phyloP scores from a whole-genome alignment of 768 basidiomycete genomes.

The Xanthoconium stramineum region DNA sequence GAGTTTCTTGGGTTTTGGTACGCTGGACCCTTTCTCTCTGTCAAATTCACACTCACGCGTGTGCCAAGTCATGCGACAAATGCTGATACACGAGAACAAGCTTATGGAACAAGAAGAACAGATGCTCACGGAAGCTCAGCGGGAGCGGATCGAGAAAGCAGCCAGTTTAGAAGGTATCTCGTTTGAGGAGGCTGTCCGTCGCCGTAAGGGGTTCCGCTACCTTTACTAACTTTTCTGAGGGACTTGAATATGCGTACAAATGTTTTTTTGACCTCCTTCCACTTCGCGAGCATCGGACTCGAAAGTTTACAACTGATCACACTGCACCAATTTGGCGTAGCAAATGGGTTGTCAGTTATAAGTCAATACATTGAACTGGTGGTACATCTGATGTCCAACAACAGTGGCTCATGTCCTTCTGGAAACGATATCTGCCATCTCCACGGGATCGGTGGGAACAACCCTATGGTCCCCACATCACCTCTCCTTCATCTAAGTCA shows the following conservation, averaged over 20 bases:
- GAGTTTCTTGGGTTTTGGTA: constrained; percentile 33
- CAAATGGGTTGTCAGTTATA: too few species aligned
- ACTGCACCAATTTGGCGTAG: too few species aligned
- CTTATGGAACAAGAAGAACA: constrained; percentile 48
- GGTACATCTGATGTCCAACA: too few species aligned
- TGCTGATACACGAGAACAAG: constrained; percentile 50
- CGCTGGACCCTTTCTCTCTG: background rate
- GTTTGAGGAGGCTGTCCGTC: constrained; percentile 55
- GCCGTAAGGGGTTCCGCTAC: constrained; percentile 57
- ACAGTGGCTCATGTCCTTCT: too few species aligned
- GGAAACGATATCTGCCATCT: too few species aligned
- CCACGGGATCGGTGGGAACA: too few species aligned
- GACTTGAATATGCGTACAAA: background rate
- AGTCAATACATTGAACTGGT: too few species aligned
- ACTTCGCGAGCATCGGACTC: too few species aligned
- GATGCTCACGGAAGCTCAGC: constrained; percentile 40
- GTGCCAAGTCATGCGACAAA: constrained; percentile 38
- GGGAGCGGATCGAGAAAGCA: constrained; percentile 52
- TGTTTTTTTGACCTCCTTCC: background rate
- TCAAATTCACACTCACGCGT: background rate
- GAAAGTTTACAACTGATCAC: too few species aligned
- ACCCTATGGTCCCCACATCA: too few species aligned
- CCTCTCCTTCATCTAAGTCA: too few species aligned
- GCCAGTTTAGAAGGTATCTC: constrained; percentile 58
- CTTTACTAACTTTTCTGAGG: constrained; percentile 35